These are phyloP conservation scores for Phytophthora rubi DNA, from an alignment of 352 stramenopile genomes.

Conservation along the genomic window DNA sequence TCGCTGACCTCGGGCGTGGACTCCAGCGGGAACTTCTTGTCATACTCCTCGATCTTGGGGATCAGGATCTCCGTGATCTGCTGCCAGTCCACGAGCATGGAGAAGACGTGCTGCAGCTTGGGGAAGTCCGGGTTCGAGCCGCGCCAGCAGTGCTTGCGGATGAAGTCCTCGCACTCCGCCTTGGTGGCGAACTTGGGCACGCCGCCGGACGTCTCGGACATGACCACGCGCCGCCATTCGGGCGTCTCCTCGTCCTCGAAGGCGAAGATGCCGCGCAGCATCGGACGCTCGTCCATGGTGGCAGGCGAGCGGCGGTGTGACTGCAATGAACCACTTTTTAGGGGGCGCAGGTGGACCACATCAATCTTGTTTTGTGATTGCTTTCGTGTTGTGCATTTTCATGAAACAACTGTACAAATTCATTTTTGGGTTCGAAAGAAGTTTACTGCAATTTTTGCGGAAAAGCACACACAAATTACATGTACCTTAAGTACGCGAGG, in stretches of 20 bases:
- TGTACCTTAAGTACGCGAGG: too few relatives aligned
- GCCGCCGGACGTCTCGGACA: constrained; percentile 63
- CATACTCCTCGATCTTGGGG: constrained; percentile 82
- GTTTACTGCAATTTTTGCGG: too few relatives aligned
- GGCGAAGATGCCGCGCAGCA: constrained; percentile 84
- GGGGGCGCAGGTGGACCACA: background rate
- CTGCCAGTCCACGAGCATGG: constrained; percentile 91
- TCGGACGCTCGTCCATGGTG: constrained; percentile 58
- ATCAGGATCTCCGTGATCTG: constrained; percentile 79
- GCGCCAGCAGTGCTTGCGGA: constrained; percentile 82
- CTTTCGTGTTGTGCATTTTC: background rate
- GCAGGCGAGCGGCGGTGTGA: background rate
- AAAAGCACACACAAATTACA: too few relatives aligned
- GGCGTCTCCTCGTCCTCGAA: constrained; percentile 89
- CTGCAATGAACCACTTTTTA: background rate
- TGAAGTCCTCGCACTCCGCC: constrained; percentile 90
- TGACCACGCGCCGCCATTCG: constrained; percentile 77
- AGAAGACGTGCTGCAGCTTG: constrained; percentile 92
- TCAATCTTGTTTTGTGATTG: background rate
- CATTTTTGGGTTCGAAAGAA: background rate
- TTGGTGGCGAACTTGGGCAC: constrained; percentile 91
- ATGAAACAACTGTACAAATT: background rate
- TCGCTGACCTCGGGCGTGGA: constrained; percentile 40
- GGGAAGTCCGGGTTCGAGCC: constrained; percentile 92
- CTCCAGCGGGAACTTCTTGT: constrained; percentile 63